Conservation (phyloP, 352 stramenopile genomes). For the Pythium grandisporangium region DNA sequence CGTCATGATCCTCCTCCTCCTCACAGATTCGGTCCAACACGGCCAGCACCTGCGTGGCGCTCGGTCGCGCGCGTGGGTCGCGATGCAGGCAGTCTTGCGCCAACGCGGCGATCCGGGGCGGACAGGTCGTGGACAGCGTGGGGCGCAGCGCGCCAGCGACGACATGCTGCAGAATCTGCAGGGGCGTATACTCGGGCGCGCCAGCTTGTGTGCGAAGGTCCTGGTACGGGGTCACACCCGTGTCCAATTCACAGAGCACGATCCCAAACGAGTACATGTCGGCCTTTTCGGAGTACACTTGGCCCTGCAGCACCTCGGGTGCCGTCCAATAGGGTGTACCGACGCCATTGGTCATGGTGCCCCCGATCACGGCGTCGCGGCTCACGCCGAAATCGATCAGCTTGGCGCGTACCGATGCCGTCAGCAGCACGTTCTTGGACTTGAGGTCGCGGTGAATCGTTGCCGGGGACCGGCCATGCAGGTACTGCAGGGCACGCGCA, state of each 20-base stretch:
- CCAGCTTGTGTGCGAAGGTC: slow-evolving; percentile 4
- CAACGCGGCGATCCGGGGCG: slow-evolving; percentile 16
- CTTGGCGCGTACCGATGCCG: slow-evolving; percentile 21
- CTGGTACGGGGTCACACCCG: slow-evolving; percentile 21
- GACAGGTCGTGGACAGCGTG: slow-evolving; percentile 18
- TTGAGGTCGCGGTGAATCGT: slow-evolving; percentile 50
- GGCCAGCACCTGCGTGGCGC: not conserved
- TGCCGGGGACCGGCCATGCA: slow-evolving; percentile 22
- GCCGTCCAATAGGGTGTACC: slow-evolving; percentile 51
- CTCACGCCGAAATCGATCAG: slow-evolving; percentile 26
- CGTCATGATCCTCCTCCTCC: too few species aligned
- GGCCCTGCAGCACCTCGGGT: slow-evolving; percentile 53
- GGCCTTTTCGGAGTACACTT: slow-evolving; percentile 30
- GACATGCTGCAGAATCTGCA: slow-evolving; percentile 23
- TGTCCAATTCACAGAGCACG: slow-evolving; percentile 45
- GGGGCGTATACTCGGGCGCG: slow-evolving; percentile 5
- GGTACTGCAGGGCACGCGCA: slow-evolving; percentile 26
- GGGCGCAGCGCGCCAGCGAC: slow-evolving; percentile 17
- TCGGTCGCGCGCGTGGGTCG: slow-evolving; percentile 19
- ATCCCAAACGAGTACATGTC: slow-evolving; percentile 76
- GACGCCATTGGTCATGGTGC: slow-evolving; percentile 11
- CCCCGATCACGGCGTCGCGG: slow-evolving; percentile 3
- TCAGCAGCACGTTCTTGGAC: slow-evolving; percentile 36
- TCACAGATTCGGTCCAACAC: too few species aligned
- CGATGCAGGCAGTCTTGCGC: slow-evolving; percentile 16